A percentile compares a stretch with the other conserved stretches of the same genome.
phyloP scores from a whole-genome alignment of 2,329 filamentous ascomycete species.

The Ceratocystis huliohia region DNA sequence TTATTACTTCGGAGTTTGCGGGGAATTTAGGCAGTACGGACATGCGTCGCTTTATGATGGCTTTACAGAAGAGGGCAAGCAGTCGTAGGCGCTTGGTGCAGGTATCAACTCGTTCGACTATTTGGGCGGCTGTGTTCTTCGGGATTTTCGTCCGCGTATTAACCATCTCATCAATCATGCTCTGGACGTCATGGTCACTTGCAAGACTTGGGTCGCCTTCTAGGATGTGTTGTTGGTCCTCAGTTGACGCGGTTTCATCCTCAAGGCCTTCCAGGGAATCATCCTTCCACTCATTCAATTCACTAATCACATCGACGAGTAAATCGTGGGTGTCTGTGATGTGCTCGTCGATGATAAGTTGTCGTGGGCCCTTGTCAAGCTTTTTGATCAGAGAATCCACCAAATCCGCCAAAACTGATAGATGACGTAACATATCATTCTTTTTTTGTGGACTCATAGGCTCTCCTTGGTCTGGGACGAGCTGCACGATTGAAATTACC shows the following conservation, averaged over 20 bases:
- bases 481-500: too few species aligned
- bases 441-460: not conserved
- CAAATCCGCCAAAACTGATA: not conserved
- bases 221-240: conserved; percentile 36
- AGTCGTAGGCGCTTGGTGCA: conserved; percentile 54
- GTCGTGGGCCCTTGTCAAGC: not conserved
- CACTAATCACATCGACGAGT: conserved; percentile 6
- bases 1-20: conserved; percentile 27
- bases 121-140: conserved; percentile 47
- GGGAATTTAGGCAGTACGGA: conserved; percentile 41
- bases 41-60: conserved; percentile 55
- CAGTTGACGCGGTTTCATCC: conserved; percentile 40
- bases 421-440: not conserved
- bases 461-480: conserved; percentile 25
- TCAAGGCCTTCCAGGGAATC: conserved; percentile 30
- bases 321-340: not conserved
- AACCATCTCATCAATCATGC: conserved; percentile 57
- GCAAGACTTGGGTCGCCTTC: conserved; percentile 30
- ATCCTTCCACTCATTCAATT: conserved; percentile 11
- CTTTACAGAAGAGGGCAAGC: conserved; percentile 54
- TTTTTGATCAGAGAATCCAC: not conserved
- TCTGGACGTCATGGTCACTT: conserved; percentile 33
- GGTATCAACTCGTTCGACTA: conserved; percentile 52
- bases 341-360: not conserved
- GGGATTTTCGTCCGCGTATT: conserved; percentile 48